Evolutionary conservation across 2,329 filamentous ascomycete genomes (phyloP).

Genomic region (Exophiala phaeomuriformis): DNA sequence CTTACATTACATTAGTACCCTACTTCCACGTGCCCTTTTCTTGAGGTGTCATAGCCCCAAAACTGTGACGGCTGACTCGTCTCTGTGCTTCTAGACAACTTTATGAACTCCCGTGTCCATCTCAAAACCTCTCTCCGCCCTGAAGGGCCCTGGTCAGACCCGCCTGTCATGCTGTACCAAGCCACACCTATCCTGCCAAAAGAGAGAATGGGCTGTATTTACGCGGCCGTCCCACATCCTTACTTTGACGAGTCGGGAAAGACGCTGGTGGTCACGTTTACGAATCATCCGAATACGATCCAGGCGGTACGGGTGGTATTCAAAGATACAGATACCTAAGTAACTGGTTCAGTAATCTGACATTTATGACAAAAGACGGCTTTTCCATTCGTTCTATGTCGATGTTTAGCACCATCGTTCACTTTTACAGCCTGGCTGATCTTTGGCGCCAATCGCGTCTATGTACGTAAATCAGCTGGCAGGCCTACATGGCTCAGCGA

Average conservation of each 20-base stretch:
- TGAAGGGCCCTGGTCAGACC: slow-evolving; percentile 28
- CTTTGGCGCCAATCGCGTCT: slow-evolving; percentile 19
- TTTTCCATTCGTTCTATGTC: background rate
- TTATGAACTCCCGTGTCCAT: slow-evolving; percentile 22
- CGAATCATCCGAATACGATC: slow-evolving; percentile 27
- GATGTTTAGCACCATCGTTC: background rate
- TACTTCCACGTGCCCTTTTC: too few species aligned
- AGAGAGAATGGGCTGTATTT: slow-evolving; percentile 19
- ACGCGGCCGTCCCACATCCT: slow-evolving; percentile 27
- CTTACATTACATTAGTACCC: too few species aligned
- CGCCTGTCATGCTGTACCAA: slow-evolving; percentile 24
- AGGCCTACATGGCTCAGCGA: background rate
- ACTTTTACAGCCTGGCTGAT: slow-evolving; percentile 12
- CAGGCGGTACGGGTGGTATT: slow-evolving; percentile 24
- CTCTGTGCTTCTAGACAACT: too few species aligned
- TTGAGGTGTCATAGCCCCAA: background rate
- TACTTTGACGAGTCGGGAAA: slow-evolving; percentile 26
- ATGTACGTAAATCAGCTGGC: slow-evolving; percentile 4
- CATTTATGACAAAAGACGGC: background rate
- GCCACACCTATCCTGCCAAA: slow-evolving; percentile 15
- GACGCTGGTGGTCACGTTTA: slow-evolving; percentile 27
- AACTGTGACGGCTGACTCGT: too few species aligned
- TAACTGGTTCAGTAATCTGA: too few species aligned
- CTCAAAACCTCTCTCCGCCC: slow-evolving; percentile 20
- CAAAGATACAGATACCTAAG: background rate